phyloP scores from a whole-genome alignment of 139 green algal species.

The Nannochloris sp. region DNA sequence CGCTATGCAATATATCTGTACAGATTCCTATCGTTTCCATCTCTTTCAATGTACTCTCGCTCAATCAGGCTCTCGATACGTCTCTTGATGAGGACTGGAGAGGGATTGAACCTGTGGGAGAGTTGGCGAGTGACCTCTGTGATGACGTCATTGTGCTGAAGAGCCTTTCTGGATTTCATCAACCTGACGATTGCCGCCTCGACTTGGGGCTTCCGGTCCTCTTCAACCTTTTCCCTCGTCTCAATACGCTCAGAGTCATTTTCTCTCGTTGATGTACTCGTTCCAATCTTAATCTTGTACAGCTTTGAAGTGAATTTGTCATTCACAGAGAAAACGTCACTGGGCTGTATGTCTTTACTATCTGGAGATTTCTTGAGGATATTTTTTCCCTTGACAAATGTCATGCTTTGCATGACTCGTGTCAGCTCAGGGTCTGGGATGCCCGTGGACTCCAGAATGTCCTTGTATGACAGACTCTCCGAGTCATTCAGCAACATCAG shows the following conservation, averaged over 20 bases:
- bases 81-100: conserved; percentile 91
- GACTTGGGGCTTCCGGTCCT: conserved; percentile 97
- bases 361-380: conserved; percentile 81
- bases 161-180: conserved; percentile 82
- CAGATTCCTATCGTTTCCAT: conserved; percentile 79
- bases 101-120: conserved; percentile 75
- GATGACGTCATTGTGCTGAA: conserved; percentile 91
- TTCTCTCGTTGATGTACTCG: conserved; percentile 61
- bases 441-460: conserved; percentile 59
- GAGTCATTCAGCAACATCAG: conserved; percentile 92
- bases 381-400: conserved; percentile 87
- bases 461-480: conserved; percentile 47
- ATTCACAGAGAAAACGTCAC: conserved; percentile 88
- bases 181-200: conserved; percentile 96
- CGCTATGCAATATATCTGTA: conserved; percentile 80
- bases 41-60: conserved; percentile 90
- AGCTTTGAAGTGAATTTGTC: conserved; percentile 72
- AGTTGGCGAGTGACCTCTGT: conserved; percentile 88
- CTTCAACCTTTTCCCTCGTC: conserved; percentile 78
- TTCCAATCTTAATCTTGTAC: conserved; percentile 68
- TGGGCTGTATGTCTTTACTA: conserved; percentile 70
- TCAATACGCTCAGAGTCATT: conserved; percentile 77
- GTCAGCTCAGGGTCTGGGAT: conserved; percentile 81
- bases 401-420: conserved; percentile 78
- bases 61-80: conserved; percentile 97